A percentile compares a stretch with the other conserved stretches of the same genome.
Conservation (phyloP, 257 asterid species). For the Haberlea rhodopensis region DNA sequence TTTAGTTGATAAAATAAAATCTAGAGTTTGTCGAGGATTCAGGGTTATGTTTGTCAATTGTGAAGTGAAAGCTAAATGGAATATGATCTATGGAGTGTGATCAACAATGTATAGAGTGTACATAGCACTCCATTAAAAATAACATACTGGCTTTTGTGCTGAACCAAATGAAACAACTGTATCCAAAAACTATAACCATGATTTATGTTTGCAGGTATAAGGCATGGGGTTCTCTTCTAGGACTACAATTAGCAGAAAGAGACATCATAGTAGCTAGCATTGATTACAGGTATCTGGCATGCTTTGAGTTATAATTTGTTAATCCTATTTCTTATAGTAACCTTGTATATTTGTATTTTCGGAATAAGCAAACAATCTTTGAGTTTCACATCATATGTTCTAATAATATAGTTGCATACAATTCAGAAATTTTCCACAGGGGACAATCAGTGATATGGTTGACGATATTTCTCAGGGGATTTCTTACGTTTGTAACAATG, state of each 20-base stretch:
- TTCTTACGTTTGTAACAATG: conserved; percentile 59
- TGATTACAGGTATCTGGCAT: conserved; percentile 74
- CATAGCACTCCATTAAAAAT: background rate
- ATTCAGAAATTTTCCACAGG: conserved; percentile 97
- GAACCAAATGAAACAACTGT: background rate
- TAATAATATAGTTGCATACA: conserved; percentile 9
- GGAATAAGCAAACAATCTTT: background rate
- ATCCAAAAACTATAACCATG: too few species aligned
- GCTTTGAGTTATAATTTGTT: conserved; percentile 16
- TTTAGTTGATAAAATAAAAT: too few species aligned
- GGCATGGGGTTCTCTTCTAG: conserved; percentile 98
- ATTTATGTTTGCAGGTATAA: conserved; percentile 60
- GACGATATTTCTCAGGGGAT: conserved; percentile 80
- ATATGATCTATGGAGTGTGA: background rate
- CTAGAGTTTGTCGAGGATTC: too few species aligned
- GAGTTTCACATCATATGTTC: background rate
- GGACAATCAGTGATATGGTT: conserved; percentile 94
- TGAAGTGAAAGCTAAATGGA: background rate
- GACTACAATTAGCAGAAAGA: conserved; percentile 84
- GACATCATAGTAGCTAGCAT: conserved; percentile 93
- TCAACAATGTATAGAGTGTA: background rate
- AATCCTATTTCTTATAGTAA: background rate
- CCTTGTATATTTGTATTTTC: background rate
- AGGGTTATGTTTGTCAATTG: too few species aligned
- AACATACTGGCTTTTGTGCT: too few species aligned